These are phyloP conservation scores for Solanum virginianum DNA, from an alignment of 257 asterid species.

Conservation along the genomic window DNA sequence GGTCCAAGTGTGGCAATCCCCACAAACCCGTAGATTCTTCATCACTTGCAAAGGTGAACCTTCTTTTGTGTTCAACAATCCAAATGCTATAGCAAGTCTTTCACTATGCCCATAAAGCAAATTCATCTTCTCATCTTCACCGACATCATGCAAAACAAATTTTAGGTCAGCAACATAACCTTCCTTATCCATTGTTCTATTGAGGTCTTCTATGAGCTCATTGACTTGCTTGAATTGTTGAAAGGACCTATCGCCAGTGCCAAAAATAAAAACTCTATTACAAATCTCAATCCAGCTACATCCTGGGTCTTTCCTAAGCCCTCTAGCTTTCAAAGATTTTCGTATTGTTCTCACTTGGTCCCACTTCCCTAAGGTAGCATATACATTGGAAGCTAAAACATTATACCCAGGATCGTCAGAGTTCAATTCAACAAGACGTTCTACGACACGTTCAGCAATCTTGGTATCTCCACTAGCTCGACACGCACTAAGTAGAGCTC, in stretches of 20 bases:
- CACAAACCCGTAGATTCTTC: constrained; percentile 60
- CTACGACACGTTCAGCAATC: constrained; percentile 45
- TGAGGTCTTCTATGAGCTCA: constrained; percentile 23
- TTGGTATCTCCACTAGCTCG: constrained; percentile 40
- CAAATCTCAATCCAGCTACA: constrained; percentile 65
- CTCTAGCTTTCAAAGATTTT: constrained; percentile 35
- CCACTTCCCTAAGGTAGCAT: constrained; percentile 62
- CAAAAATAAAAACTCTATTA: constrained; percentile 32
- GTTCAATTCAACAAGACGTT: constrained; percentile 25
- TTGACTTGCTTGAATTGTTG: constrained; percentile 29
- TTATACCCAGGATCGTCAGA: constrained; percentile 61
- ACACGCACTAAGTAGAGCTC: constrained; percentile 68
- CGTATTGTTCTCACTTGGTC: constrained; percentile 48
- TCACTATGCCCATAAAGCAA: constrained; percentile 50
- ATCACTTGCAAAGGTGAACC: constrained; percentile 41
- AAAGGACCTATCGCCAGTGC: constrained; percentile 33
- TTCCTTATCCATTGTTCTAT: constrained; percentile 41
- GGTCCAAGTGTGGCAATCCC: constrained; percentile 55
- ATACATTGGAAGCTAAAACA: constrained; percentile 66
- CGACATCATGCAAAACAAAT: constrained; percentile 42
- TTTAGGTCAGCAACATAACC: constrained; percentile 45
- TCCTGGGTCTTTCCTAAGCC: constrained; percentile 62
- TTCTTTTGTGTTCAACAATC: constrained; percentile 38
- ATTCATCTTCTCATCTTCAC: constrained; percentile 39
- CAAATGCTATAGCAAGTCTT: constrained; percentile 56